Evolutionary conservation across 345 rosid species (phyloP), one percentile per base, ranked within the genome.

Genomic region (Eucalyptus pauciflora): DNA sequence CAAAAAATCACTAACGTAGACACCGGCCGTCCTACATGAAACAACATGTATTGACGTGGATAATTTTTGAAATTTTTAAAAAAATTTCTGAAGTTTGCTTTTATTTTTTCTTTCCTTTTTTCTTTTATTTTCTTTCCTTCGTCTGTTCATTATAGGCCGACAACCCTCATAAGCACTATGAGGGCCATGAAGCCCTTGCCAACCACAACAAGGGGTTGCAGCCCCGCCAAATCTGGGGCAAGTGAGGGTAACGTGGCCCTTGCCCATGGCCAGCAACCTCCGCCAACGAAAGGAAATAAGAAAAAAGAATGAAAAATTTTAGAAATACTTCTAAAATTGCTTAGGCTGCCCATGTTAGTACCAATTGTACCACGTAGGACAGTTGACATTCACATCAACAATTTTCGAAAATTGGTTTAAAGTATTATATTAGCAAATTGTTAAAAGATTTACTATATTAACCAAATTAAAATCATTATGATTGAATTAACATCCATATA

Each of bases 1-100:
- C 31, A 6, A 29, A 7, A 62, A 62, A 29, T 62, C 15, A 27
- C 31, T 29, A n/a, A 62, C 5, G 1, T 62, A 7, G 17, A 29
- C 7, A 12, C 16, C 2, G 8, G 0, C 2, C 3, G 2, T 62
- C 17, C 16, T 62, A 7, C 3, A 29, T 7, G 5, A 6, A n/a
- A 62, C 12, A 0, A 7, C n/a, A 5, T 25, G 13, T 58, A 24
- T 60, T 60, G 31, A 25, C 14, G 1, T 60, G 7, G 15, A 25
- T 7, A 60, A 60, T 25, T 60, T 25, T 60, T 60, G 15, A 52
- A 18, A 52, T 20, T 52, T 18, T 17, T 7, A 0, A 7, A 52
- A 18, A 52, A 52, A 1, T 0, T 20, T 52, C 56, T 5, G 7
- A 60, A 24, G 13, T 10, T 25, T 60, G 67, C 67, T 11, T 52